These are phyloP conservation scores for Trichoderma sp. DNA, from an alignment of 2,329 filamentous ascomycete genomes.

Conservation along the genomic window DNA sequence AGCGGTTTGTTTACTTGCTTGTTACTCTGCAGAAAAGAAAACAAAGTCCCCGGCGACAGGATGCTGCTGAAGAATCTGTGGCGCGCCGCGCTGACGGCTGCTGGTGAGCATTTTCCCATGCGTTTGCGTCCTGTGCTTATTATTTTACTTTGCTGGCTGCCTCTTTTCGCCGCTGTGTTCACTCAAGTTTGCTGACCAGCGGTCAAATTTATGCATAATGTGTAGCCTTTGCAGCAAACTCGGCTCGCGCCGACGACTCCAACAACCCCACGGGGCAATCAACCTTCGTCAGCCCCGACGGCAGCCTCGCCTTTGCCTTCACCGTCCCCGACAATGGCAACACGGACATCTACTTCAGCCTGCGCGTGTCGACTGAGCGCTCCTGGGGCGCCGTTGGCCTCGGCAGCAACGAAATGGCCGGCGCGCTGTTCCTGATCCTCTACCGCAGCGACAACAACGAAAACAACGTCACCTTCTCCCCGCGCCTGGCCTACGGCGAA, in stretches of 20 bases:
- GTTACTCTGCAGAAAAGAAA: background rate
- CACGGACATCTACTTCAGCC: slow-evolving; percentile 58
- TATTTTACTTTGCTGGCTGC: background rate
- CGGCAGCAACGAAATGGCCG: slow-evolving; percentile 55
- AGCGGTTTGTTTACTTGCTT: background rate
- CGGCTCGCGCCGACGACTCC: slow-evolving; percentile 36
- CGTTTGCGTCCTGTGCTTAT: background rate
- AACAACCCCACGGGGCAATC: slow-evolving; percentile 43
- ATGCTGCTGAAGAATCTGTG: slow-evolving; percentile 41
- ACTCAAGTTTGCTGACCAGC: background rate
- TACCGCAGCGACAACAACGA: slow-evolving; percentile 52
- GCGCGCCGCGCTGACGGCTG: slow-evolving; percentile 37
- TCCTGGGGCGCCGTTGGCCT: slow-evolving; percentile 61
- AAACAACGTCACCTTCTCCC: slow-evolving; percentile 59
- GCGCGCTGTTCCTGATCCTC: slow-evolving; percentile 58
- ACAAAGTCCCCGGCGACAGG: slow-evolving; percentile 25
- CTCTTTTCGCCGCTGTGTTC: background rate
- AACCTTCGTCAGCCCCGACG: slow-evolving; percentile 50
- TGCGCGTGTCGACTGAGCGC: slow-evolving; percentile 50
- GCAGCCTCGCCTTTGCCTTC: slow-evolving; percentile 53
- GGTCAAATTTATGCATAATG: background rate
- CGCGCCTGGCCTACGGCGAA: slow-evolving; percentile 54
- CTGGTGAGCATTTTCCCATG: slow-evolving; percentile 33
- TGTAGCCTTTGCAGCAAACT: slow-evolving; percentile 33
- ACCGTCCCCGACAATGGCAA: slow-evolving; percentile 52